Evolutionary conservation across 2,329 filamentous ascomycete genomes (phyloP).

Genomic region (Balansia obtecta): DNA sequence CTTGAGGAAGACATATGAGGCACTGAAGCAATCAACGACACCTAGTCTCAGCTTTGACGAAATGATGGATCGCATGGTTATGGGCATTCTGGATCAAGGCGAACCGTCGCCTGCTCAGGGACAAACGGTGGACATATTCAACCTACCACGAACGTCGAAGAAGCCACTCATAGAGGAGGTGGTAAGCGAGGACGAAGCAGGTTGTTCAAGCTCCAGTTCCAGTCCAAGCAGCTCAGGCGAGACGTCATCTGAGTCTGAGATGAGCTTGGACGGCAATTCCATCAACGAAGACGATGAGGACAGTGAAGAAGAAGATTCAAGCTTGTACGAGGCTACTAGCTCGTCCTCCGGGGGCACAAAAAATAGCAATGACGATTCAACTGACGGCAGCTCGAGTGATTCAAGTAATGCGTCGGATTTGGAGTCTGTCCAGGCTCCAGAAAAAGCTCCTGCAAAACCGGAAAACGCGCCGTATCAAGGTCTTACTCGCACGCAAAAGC

Average conservation of each 20-base stretch:
- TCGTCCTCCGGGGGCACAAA: background rate
- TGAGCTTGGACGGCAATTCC: background rate
- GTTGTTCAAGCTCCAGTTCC: background rate
- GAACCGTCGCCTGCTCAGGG: background rate
- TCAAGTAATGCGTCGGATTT: slow-evolving; percentile 8
- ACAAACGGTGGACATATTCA: background rate
- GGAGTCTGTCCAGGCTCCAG: slow-evolving; percentile 9
- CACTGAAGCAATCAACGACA: slow-evolving; percentile 20
- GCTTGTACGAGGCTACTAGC: background rate
- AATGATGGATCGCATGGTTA: slow-evolving; percentile 18
- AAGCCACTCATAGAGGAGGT: slow-evolving; percentile 18
- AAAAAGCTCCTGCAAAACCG: background rate
- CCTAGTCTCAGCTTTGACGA: slow-evolving; percentile 20
- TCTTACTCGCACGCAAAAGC: slow-evolving; percentile 32
- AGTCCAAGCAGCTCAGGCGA: slow-evolving; percentile 7
- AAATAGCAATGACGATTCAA: slow-evolving; percentile 8
- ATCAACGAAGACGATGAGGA: background rate
- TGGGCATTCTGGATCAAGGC: slow-evolving; percentile 6
- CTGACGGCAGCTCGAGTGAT: slow-evolving; percentile 11
- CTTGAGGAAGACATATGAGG: slow-evolving; percentile 24
- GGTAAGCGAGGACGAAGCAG: slow-evolving; percentile 1
- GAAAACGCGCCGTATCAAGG: slow-evolving; percentile 18
- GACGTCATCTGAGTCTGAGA: slow-evolving; percentile 3
- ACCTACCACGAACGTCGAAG: slow-evolving; percentile 2
- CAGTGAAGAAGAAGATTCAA: background rate